Evolutionary conservation across 169 alveolate genomes (phyloP).

Genomic region (Perkinsus marinus): DNA sequence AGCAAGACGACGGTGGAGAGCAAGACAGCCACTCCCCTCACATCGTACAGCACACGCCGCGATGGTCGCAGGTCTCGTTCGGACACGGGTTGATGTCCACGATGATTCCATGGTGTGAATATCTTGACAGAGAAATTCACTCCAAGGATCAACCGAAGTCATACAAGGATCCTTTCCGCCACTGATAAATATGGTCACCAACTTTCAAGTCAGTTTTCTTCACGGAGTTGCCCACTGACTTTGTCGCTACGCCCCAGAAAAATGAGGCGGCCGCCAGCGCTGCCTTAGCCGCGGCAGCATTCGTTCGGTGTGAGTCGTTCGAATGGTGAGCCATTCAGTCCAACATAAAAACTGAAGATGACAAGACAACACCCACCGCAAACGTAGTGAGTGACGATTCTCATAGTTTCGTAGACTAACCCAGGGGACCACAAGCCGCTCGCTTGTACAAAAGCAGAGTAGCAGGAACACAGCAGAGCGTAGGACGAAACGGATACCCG

Average conservation of each 20-base stretch:
- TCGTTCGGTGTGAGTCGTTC: neutral
- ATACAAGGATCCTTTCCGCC: neutral
- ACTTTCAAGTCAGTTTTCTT: neutral
- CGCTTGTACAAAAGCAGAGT: too few relatives aligned
- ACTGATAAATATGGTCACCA: neutral
- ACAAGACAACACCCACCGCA: too few relatives aligned
- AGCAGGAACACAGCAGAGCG: too few relatives aligned
- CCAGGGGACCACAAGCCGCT: too few relatives aligned
- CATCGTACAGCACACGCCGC: neutral
- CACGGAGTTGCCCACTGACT: neutral
- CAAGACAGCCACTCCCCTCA: neutral
- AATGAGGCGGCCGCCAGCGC: neutral
- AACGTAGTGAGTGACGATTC: too few relatives aligned
- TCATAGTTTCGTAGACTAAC: too few relatives aligned
- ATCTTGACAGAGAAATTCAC: neutral
- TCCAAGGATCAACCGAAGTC: neutral
- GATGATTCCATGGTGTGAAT: neutral
- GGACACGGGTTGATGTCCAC: neutral
- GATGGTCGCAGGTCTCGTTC: neutral
- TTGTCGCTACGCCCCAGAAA: neutral
- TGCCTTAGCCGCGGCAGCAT: neutral
- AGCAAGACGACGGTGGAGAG: too few relatives aligned
- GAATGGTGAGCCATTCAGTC: too few relatives aligned
- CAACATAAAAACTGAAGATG: too few relatives aligned
- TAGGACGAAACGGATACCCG: too few relatives aligned